A percentile compares a stretch with the other conserved stretches of the same genome.
Conservation (phyloP, 495 filamentous ascomycete species). For the Aspergillus incahuasiensis region DNA sequence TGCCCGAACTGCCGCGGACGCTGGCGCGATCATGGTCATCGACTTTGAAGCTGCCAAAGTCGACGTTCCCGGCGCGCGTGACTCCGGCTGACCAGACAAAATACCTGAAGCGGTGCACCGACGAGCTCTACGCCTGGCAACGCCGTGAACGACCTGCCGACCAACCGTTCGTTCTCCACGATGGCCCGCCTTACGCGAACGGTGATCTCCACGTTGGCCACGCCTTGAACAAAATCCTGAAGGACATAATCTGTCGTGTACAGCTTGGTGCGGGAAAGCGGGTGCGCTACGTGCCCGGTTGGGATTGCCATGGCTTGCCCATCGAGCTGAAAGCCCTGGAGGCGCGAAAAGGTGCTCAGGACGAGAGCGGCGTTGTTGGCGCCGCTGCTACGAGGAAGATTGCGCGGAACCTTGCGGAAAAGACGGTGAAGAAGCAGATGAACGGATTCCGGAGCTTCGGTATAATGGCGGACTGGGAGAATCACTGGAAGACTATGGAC, state of each 20-base stretch:
- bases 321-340: slow-evolving; percentile 97
- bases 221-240: slow-evolving; percentile 94
- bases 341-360: slow-evolving; percentile 31
- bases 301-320: slow-evolving; percentile 97
- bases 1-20: slow-evolving; percentile 44
- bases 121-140: slow-evolving; percentile 90
- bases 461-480: slow-evolving; percentile 94
- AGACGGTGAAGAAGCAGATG: slow-evolving; percentile 78
- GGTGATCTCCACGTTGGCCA: slow-evolving; percentile 94
- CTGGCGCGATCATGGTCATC: slow-evolving; percentile 53
- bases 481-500: slow-evolving; percentile 89
- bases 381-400: slow-evolving; percentile 54
- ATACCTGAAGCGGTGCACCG: slow-evolving; percentile 74
- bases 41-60: slow-evolving; percentile 57
- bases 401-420: slow-evolving; percentile 69
- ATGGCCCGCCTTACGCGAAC: slow-evolving; percentile 97
- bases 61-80: slow-evolving; percentile 53
- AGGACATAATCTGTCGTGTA: slow-evolving; percentile 83
- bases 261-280: slow-evolving; percentile 72
- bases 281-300: slow-evolving; percentile 87
- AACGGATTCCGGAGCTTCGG: slow-evolving; percentile 74
- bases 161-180: slow-evolving; percentile 75
- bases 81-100: slow-evolving; percentile 47
- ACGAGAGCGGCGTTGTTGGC: slow-evolving; percentile 20
- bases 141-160: slow-evolving; percentile 51